A percentile compares a stretch with the other conserved stretches of the same genome.
Conservation (phyloP, 2,329 filamentous ascomycete species). For the Rhynchosporium graminicola region DNA sequence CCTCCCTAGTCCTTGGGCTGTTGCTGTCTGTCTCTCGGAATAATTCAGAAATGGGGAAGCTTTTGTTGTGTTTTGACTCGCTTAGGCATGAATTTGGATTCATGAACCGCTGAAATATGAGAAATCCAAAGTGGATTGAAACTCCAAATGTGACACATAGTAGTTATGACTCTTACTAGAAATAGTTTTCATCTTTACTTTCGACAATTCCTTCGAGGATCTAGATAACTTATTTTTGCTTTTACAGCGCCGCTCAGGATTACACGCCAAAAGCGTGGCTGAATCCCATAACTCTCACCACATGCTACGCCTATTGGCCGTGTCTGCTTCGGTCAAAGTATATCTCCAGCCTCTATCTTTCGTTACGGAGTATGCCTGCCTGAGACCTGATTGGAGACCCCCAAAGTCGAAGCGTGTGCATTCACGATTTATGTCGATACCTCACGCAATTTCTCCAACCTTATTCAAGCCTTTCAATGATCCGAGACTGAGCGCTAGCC, state of each 20-base stretch:
- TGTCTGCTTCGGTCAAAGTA: slow-evolving; percentile 22
- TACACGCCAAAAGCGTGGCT: slow-evolving; percentile 28
- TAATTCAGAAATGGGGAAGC: too few relatives aligned
- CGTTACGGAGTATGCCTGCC: slow-evolving; percentile 26
- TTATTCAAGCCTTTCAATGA: slow-evolving; percentile 94
- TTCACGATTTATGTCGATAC: not conserved
- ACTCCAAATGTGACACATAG: too few relatives aligned
- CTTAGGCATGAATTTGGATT: not conserved
- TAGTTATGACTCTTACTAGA: slow-evolving; percentile 20
- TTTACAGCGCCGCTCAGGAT: slow-evolving; percentile 37
- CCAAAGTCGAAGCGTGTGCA: slow-evolving; percentile 8
- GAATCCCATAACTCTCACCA: slow-evolving; percentile 25
- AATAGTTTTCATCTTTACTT: slow-evolving; percentile 22
- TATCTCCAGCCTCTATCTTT: slow-evolving; percentile 21
- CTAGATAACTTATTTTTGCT: slow-evolving; percentile 39
- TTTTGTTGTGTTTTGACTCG: too few relatives aligned
- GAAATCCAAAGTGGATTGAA: too few relatives aligned
- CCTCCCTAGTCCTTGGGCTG: too few relatives aligned
- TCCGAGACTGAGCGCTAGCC: slow-evolving; percentile 87
- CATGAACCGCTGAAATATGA: too few relatives aligned
- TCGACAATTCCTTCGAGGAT: slow-evolving; percentile 33
- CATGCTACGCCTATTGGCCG: slow-evolving; percentile 27
- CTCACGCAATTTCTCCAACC: slow-evolving; percentile 49
- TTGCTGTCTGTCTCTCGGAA: too few relatives aligned
- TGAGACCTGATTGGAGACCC: slow-evolving; percentile 4